A percentile compares a stretch with the other conserved stretches of the same genome.
These are phyloP conservation scores for Isabelozyma pseudorhagii DNA, from an alignment of 805 yeast genomes.

Conservation along the genomic window DNA sequence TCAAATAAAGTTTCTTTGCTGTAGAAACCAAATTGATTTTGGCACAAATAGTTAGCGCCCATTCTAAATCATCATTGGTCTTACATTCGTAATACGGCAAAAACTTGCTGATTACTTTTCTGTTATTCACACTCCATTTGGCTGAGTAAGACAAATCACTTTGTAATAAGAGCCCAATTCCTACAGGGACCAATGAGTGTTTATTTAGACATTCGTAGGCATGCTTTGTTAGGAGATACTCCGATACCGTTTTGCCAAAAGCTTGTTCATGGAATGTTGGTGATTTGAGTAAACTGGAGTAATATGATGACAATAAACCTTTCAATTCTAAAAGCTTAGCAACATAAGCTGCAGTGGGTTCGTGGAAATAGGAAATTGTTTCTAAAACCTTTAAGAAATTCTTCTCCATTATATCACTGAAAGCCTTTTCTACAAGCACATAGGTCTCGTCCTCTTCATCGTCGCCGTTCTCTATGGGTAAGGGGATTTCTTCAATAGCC, in stretches of 20 bases:
- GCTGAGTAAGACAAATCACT: constrained; percentile 42
- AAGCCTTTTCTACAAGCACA: constrained; percentile 36
- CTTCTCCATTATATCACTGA: constrained; percentile 53
- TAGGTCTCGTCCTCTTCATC: constrained; percentile 29
- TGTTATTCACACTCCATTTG: constrained; percentile 29
- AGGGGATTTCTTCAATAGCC: constrained; percentile 32
- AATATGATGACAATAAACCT: constrained; percentile 48
- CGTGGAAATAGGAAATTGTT: constrained; percentile 56
- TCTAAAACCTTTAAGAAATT: constrained; percentile 57
- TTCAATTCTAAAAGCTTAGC: constrained; percentile 63
- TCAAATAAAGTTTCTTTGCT: constrained; percentile 51
- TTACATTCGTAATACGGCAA: constrained; percentile 59
- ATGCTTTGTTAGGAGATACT: constrained; percentile 52
- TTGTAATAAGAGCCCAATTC: constrained; percentile 56
- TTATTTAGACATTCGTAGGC: constrained; percentile 52
- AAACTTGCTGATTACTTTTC: constrained; percentile 48
- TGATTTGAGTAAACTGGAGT: constrained; percentile 10
- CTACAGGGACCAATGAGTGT: constrained; percentile 60
- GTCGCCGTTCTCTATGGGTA: constrained; percentile 24
- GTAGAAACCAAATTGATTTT: constrained; percentile 58
- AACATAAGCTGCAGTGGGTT: constrained; percentile 60
- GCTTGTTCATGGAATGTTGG: constrained; percentile 6
- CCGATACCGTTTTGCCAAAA: constrained; percentile 43
- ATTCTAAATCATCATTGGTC: constrained; percentile 75
- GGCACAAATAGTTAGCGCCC: constrained; percentile 74